Base-by-base conservation (phyloP, 495 filamentous ascomycete genomes). In the Penicillium daleae region DNA sequence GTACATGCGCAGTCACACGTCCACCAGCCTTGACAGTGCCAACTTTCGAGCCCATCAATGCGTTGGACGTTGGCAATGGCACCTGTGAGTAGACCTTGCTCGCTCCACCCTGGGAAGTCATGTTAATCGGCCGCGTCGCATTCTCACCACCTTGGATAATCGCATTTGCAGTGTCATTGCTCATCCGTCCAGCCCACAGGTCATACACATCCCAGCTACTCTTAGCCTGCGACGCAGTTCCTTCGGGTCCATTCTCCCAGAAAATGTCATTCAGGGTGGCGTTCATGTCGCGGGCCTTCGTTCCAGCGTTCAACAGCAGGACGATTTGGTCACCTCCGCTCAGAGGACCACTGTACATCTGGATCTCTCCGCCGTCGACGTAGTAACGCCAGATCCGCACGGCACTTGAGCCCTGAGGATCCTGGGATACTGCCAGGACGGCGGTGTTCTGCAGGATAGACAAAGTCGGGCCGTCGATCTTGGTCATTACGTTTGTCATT, bases 131-230 rank as follows among this genome's bases (percentile, higher is more conserved):
- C 9, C 64, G 71, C 15, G 74, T 74, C 17, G 59, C 67, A 31
- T 65, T 64, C 26, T 67, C 68, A 2, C 62, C 56, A 0, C 70
- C 75, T 24, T 70, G 61, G 21, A 85, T 76, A 61, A 85, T 78
- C 8, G 74, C 65, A 31, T 65, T 58, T 0, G 82, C 83, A 33
- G 75, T 77, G 4, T 48, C 72, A 29, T 80, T 71, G 51, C 59
- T 68, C 83, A 87, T 84, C 7, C 84, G 73, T 40, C 79, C 77
- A 19, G 76, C 83, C 85, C 85, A 87, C 1, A 87, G 72, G 65
- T 87, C 84, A 59, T 82, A 80, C 0, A 87, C 72, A 61, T 83
- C 81, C 83, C 84, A 86, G 0, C 58, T 50, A 60, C 70, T 60
- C 13, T 74, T 67, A 27, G 79, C 66, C 60, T 76, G 68, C 4